Percentiles rank a stretch among this genome's conserved stretches.
phyloP scores from a whole-genome alignment of 164 flowering plant genomes.

The Tetrastigma voinierianum region DNA sequence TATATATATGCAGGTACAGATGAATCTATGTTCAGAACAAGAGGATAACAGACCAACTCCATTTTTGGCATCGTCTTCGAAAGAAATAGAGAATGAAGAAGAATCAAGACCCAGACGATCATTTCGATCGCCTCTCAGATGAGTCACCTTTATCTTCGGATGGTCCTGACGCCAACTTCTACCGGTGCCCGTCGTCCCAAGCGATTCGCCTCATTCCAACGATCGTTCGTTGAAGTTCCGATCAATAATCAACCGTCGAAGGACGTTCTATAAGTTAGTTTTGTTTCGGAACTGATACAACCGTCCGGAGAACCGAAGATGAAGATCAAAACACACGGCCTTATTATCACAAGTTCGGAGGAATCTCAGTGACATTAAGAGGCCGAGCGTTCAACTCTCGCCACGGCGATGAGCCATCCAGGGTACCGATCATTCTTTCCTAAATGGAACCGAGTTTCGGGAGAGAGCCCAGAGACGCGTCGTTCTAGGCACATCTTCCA shows the following conservation, averaged over 20 bases:
- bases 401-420: constrained; percentile 15
- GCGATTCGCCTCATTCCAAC: constrained; percentile 48
- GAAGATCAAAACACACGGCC: constrained; percentile 5
- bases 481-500: constrained; percentile 35
- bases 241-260: background rate
- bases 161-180: constrained; percentile 44
- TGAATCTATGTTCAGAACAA: too few species aligned
- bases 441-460: constrained; percentile 68
- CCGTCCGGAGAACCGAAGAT: background rate
- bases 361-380: constrained; percentile 30
- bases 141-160: constrained; percentile 46
- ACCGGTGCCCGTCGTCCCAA: constrained; percentile 40
- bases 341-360: constrained; percentile 25
- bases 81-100: background rate
- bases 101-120: constrained; percentile 12
- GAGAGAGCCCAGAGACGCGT: constrained; percentile 36
- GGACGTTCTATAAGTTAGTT: background rate
- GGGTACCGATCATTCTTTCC: constrained; percentile 13
- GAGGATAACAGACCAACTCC: too few species aligned
- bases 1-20: too few species aligned
- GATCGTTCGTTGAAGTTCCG: too few species aligned
- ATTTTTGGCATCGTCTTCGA: too few species aligned
- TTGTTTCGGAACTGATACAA: constrained; percentile 3
- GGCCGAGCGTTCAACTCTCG: constrained; percentile 38
- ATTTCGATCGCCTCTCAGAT: constrained; percentile 54